Conservation (phyloP, 495 filamentous ascomycete species). For the Friedmanniomyces simplex region DNA sequence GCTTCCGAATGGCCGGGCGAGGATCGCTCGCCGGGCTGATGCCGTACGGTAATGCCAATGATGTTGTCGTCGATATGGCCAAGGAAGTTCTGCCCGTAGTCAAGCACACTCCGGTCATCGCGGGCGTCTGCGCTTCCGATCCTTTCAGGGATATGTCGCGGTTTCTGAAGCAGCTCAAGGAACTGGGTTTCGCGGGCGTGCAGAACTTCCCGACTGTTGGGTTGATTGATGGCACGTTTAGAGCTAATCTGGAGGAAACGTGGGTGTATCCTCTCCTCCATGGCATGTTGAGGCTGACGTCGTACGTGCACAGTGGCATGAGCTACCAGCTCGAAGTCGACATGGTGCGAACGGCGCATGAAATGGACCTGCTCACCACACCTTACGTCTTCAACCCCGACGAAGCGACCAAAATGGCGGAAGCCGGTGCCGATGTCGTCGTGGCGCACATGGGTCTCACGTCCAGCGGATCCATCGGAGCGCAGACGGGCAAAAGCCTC, state of each 20-base stretch:
- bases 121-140: slow-evolving; percentile 58
- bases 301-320: slow-evolving; percentile 40
- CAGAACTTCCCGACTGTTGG: slow-evolving; percentile 59
- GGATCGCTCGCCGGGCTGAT: slow-evolving; percentile 62
- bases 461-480: slow-evolving; percentile 54
- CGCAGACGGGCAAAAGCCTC: slow-evolving; percentile 46
- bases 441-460: slow-evolving; percentile 63
- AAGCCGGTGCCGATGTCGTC: slow-evolving; percentile 54
- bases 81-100: slow-evolving; percentile 46
- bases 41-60: slow-evolving; percentile 63
- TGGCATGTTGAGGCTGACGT: no score
- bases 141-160: slow-evolving; percentile 48
- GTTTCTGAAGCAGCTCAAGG: slow-evolving; percentile 48
- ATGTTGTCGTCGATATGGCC: slow-evolving; percentile 58
- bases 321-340: slow-evolving; percentile 52
- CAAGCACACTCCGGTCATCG: slow-evolving; percentile 49
- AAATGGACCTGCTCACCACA: slow-evolving; percentile 52
- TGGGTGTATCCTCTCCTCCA: not conserved
- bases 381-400: slow-evolving; percentile 57
- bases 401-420: slow-evolving; percentile 49
- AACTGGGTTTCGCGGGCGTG: slow-evolving; percentile 53
- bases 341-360: slow-evolving; percentile 46
- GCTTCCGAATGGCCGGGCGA: slow-evolving; percentile 63
- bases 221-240: slow-evolving; percentile 56
- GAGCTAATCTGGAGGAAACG: slow-evolving; percentile 57